Evolutionary conservation across 1,284 basidiomycete genomes (phyloP).

Genomic region (Ustilago tritici): DNA sequence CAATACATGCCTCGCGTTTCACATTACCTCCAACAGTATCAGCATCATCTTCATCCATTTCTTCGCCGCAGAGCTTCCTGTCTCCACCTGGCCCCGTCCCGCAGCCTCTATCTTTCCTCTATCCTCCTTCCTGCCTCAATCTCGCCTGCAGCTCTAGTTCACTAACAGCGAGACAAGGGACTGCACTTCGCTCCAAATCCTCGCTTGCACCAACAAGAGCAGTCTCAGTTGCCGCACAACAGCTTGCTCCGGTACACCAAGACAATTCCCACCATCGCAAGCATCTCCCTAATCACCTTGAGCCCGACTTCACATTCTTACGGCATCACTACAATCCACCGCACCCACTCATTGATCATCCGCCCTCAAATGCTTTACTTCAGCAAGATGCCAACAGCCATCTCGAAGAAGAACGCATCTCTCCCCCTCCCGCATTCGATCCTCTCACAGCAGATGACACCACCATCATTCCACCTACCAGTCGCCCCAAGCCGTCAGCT

Average conservation of each 20-base stretch:
- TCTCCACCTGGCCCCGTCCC: background rate
- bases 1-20: conserved; percentile 12
- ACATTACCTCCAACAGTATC: background rate
- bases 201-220: conserved; percentile 32
- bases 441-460: background rate
- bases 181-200: conserved; percentile 19
- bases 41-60: conserved; percentile 4
- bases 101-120: conserved; percentile 31
- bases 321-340: conserved; percentile 34
- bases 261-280: conserved; percentile 12
- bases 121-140: conserved; percentile 41
- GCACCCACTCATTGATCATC: conserved; percentile 17
- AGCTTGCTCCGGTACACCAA: conserved; percentile 13
- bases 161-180: background rate
- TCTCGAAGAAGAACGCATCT: conserved; percentile 14
- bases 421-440: background rate
- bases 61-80: background rate
- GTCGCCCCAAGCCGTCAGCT: background rate
- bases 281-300: conserved; percentile 8
- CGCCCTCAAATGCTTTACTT: conserved; percentile 14
- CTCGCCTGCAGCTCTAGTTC: background rate
- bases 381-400: conserved; percentile 23
- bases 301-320: conserved; percentile 27
- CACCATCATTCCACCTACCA: background rate
- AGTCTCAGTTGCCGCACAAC: conserved; percentile 23